These are phyloP conservation scores for Trichoderma oligosporum DNA, from an alignment of 2,329 filamentous ascomycete genomes.

Conservation along the genomic window DNA sequence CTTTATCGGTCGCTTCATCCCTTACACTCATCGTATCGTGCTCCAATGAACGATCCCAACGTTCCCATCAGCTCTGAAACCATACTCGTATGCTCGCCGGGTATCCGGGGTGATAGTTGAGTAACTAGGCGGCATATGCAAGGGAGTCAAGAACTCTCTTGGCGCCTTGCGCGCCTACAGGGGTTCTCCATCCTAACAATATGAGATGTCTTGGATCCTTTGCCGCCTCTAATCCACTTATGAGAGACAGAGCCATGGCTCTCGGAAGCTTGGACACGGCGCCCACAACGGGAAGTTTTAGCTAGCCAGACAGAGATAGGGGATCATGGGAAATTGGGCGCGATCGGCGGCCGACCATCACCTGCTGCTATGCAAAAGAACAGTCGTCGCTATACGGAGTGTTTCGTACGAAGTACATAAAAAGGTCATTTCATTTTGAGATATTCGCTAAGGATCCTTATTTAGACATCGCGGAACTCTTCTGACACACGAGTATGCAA, in stretches of 20 bases:
- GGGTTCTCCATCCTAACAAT: neutral
- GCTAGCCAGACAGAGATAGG: neutral
- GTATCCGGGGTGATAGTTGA: neutral
- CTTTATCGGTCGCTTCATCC: too few species aligned
- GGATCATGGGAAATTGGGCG: neutral
- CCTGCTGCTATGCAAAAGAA: too few species aligned
- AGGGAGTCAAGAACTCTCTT: neutral
- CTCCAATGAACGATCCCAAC: too few species aligned
- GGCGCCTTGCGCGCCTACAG: neutral
- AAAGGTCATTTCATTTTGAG: neutral
- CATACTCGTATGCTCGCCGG: too few species aligned
- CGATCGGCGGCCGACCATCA: constrained; percentile 1
- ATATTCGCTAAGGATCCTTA: neutral
- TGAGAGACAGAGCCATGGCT: neutral
- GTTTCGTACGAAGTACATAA: too few species aligned
- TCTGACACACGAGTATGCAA: neutral
- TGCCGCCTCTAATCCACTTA: neutral
- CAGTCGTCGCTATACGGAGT: too few species aligned
- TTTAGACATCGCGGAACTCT: neutral
- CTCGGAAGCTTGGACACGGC: neutral
- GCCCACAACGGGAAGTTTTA: neutral
- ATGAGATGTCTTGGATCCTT: neutral
- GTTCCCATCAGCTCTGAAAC: too few species aligned
- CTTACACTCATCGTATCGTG: too few species aligned
- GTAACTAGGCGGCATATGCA: neutral